Evolutionary conservation across 108 stramenopile species (phyloP), one percentile per base, ranked within the genome.

Genomic region (Fragilaria radians): DNA sequence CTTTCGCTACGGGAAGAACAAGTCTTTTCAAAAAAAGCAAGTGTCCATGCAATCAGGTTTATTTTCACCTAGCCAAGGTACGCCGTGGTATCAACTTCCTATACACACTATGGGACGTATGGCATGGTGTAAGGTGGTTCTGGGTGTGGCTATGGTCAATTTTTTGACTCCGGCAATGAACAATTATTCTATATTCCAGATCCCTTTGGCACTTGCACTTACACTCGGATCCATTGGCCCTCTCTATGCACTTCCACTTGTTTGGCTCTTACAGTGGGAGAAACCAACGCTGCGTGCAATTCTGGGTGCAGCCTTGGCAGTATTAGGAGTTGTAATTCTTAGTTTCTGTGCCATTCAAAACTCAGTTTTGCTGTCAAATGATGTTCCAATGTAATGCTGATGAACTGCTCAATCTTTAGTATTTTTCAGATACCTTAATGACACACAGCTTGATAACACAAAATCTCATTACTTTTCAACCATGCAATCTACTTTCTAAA

Each of bases 151-250:
- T 28, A 76, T 88, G 48, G 90, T 91, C 1, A 88, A 90, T 5
- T 92, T 92, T 61, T 23, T 88, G 5, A 69, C 72, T 29, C 90
- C 90, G 22, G 80, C 88, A 18, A 61, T 95, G 61, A 68, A 51
- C 55, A 91, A 88, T 45, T 95, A 86, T 70, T 84, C 90, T 14
- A 61, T 95, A 59, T 90, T 95, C 60, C 81, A 90, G 57, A 78
- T 95, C 29, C 65, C 85, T 0, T 57, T 95, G 22, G 88, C 80
- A 18, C 51, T 92, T n/a, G 65, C 77, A 24, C 34, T 90, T 25
- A 86, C 94, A 28, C 55, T 95, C 29, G 70, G 70, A 9, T 86
- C 83, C 0, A 66, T 92, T 21, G 84, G 85, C 0, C 94, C 94
- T 3, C 36, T 95, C 32, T 95, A 92, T 64, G 72, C 82, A 0